Base-by-base conservation (phyloP, 768 basidiomycete species). In the Dioszegia aurantiaca region DNA sequence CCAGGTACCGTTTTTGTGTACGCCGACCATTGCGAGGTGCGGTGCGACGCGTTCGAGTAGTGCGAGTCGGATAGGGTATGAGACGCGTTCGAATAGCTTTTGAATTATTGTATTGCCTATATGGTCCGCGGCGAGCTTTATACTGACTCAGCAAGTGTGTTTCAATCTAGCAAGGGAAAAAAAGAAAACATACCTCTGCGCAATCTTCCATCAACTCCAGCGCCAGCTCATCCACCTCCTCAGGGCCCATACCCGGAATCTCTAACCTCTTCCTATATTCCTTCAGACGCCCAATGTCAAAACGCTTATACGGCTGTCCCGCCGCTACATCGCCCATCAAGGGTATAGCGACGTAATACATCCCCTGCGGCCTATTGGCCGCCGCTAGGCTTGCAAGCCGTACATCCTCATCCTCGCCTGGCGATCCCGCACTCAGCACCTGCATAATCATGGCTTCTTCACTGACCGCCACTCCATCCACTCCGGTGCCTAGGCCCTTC, bases 1-100 rank as follows among this genome's bases (percentile, higher is more conserved):
- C 95, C 95, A 98, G 0, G 95, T 99, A 27, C 95, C 95, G 65
- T 99, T 98, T 81, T 98, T 98, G 81, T 99, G 95, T 56, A 94
- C 92, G 26, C 95, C 95, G 63, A 98, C 95, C 85, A 90, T 89
- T 23, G 94, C 94, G 39, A 99, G 80, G 74, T 94, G 88, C 46
- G 95, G 95, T 3, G 85, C 83, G 61, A 98, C 87, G 47, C 93
- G 86, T 68, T 98, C 93, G 55, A 99, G 80, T 89, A 99, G 93
- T 16, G 86, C 86, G 62, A 90, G 83, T 65, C 92, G 82, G 28
- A 91, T 86, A 2, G 70, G 78, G 37, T 85, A 77, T 14, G 89
- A 88, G 72, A 89, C 90, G 70, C 84, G 86, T 77, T 97, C 94
- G 68, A 94, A 99, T 14, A 99, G 80, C 77, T 97, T 97, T 81